Evolutionary conservation across 1,139 yeast species (phyloP).

Genomic region (Debaryomyces psychrophilus): DNA sequence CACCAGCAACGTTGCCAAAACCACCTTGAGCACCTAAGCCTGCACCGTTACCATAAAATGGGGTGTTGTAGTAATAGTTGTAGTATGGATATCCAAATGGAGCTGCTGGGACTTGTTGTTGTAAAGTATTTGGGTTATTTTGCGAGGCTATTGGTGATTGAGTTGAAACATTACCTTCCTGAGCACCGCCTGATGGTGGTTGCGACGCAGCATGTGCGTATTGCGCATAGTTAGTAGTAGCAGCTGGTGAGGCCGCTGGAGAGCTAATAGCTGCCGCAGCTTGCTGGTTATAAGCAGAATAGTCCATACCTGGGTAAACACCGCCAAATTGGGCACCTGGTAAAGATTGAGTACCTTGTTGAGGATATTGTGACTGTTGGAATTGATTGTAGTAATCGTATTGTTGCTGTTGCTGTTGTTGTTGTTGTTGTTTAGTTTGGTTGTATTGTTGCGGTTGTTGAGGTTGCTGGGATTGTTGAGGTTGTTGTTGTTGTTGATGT

Average conservation of each 20-base stretch:
- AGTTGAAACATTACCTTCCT: conserved; percentile 22
- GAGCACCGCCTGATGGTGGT: conserved; percentile 24
- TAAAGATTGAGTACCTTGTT: conserved; percentile 40
- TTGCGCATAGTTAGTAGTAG: conserved; percentile 32
- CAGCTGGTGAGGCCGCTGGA: conserved; percentile 42
- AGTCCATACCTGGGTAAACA: conserved; percentile 50
- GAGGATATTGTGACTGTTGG: conserved; percentile 45
- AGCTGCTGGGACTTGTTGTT: conserved; percentile 26
- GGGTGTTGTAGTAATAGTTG: conserved; percentile 47
- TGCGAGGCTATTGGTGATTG: conserved; percentile 31
- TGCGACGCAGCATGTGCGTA: conserved; percentile 26
- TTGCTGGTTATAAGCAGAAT: conserved; percentile 44
- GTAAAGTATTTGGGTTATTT: conserved; percentile 32
- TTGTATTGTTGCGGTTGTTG: conserved; percentile 22
- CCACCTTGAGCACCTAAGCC: conserved; percentile 27
- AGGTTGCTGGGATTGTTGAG: conserved; percentile 18
- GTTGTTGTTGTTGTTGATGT: conserved; percentile 16
- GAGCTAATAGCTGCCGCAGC: conserved; percentile 33
- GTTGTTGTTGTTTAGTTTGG: conserved; percentile 18
- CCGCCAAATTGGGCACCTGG: conserved; percentile 49
- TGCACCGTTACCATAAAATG: conserved; percentile 43
- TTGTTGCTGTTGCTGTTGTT: conserved; percentile 29
- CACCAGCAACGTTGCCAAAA: conserved; percentile 27
- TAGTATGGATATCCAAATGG: conserved; percentile 53
- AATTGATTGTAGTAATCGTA: conserved; percentile 41